phyloP scores from a whole-genome alignment of 163 green algal species.

The Coccomyxa subellipsoidea region DNA sequence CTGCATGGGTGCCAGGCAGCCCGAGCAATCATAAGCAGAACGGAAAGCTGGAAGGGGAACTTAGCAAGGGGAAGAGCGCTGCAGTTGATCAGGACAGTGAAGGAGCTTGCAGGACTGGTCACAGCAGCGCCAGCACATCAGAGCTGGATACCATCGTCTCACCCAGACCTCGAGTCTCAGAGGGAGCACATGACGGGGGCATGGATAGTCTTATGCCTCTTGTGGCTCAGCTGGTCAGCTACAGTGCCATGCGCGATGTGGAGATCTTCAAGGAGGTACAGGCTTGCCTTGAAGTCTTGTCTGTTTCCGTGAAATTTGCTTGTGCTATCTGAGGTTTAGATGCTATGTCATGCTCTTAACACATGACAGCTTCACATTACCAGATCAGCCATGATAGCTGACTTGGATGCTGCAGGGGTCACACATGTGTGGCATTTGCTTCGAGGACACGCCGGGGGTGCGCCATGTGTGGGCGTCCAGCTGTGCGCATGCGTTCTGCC shows the following conservation, averaged over 20 bases:
- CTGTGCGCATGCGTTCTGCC: conserved; percentile 63
- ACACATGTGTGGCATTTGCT: conserved; percentile 61
- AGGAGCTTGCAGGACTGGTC: neutral
- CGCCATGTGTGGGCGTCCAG: conserved; percentile 47
- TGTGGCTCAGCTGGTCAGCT: conserved; percentile 35
- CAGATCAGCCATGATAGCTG: no score
- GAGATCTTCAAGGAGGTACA: conserved; percentile 19
- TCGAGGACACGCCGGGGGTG: conserved; percentile 55
- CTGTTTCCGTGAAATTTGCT: no score
- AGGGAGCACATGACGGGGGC: neutral
- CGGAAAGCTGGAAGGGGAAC: neutral
- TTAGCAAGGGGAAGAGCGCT: neutral
- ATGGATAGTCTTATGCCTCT: neutral
- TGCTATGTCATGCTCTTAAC: no score
- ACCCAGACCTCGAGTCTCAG: neutral
- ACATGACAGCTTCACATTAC: no score
- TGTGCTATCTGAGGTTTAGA: no score
- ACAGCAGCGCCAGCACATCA: neutral
- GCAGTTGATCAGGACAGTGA: neutral
- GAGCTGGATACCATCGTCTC: neutral
- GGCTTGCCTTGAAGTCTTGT: neutral
- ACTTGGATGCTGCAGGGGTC: no score
- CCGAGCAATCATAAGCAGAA: neutral
- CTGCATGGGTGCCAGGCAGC: neutral
- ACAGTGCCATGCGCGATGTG: conserved; percentile 31